A percentile compares a stretch with the other conserved stretches of the same genome.
Conservation (phyloP, 495 filamentous ascomycete species). For the Aspergillus baeticus region DNA sequence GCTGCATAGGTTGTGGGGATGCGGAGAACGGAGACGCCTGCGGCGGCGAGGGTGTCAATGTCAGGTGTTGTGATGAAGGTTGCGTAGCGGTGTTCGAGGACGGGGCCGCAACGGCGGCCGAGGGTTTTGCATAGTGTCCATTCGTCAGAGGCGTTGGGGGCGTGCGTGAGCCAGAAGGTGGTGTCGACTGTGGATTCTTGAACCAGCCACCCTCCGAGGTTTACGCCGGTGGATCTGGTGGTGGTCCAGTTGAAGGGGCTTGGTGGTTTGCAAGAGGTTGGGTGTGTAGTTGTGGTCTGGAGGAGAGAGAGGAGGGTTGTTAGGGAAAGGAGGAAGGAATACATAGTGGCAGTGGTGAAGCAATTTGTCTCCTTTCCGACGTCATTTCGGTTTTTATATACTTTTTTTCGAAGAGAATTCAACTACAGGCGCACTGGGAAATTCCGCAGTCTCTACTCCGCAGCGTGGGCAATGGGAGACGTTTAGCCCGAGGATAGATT, state of each 20-base stretch:
- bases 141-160: conserved; percentile 26
- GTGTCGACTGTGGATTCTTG: conserved; percentile 35
- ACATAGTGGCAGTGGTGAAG: too few relatives aligned
- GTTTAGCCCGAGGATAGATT: neutral
- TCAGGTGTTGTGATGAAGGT: conserved; percentile 29
- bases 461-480: too few relatives aligned
- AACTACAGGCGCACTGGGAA: too few relatives aligned
- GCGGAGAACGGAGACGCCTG: conserved; percentile 26
- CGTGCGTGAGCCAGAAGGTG: conserved; percentile 24
- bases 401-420: too few relatives aligned
- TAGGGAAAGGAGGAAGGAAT: neutral
- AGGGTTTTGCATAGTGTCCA: conserved; percentile 30
- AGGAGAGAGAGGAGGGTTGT: neutral
- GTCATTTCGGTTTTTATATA: too few relatives aligned
- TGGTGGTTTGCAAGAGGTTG: neutral
- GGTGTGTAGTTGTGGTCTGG: neutral
- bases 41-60: conserved; percentile 28
- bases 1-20: conserved; percentile 32
- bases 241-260: neutral
- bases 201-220: conserved; percentile 35
- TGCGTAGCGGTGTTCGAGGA: conserved; percentile 29
- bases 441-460: too few relatives aligned
- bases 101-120: conserved; percentile 17
- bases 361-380: too few relatives aligned
- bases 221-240: conserved; percentile 17